phyloP scores from a whole-genome alignment of 805 yeast genomes.

The Candida ulmi region DNA sequence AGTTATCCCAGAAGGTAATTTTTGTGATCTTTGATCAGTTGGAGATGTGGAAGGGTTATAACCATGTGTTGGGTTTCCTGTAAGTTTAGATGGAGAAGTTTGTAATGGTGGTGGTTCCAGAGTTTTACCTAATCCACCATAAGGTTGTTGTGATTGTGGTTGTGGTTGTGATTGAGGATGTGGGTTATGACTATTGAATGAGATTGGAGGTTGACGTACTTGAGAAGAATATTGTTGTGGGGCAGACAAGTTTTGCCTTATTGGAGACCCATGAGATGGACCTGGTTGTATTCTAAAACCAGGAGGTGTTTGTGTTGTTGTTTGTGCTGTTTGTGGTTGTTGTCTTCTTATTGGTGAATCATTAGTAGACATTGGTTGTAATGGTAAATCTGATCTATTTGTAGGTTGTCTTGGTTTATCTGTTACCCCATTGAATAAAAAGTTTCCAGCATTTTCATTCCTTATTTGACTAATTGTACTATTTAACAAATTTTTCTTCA shows the following conservation, averaged over 20 bases:
- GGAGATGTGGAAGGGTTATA: background rate
- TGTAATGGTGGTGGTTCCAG: background rate
- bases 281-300: background rate
- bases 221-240: slow-evolving; percentile 1
- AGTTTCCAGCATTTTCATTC: slow-evolving; percentile 9
- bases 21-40: too few relatives aligned
- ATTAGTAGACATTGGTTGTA: background rate
- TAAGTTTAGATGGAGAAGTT: background rate
- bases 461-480: slow-evolving; percentile 22
- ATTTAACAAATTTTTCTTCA: slow-evolving; percentile 18
- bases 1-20: too few relatives aligned
- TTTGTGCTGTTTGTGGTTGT: background rate
- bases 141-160: background rate
- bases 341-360: background rate
- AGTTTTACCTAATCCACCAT: too few relatives aligned
- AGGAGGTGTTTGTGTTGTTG: background rate
- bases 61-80: background rate
- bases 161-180: background rate
- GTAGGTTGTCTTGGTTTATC: background rate
- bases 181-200: background rate
- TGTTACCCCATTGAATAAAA: slow-evolving; percentile 1
- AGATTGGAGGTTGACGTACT: slow-evolving; percentile 1
- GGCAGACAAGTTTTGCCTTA: slow-evolving; percentile 3
- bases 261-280: background rate
- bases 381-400: background rate